Evolutionary conservation across 352 stramenopile genomes (phyloP).

Genomic region (Achlya hypogyna): DNA sequence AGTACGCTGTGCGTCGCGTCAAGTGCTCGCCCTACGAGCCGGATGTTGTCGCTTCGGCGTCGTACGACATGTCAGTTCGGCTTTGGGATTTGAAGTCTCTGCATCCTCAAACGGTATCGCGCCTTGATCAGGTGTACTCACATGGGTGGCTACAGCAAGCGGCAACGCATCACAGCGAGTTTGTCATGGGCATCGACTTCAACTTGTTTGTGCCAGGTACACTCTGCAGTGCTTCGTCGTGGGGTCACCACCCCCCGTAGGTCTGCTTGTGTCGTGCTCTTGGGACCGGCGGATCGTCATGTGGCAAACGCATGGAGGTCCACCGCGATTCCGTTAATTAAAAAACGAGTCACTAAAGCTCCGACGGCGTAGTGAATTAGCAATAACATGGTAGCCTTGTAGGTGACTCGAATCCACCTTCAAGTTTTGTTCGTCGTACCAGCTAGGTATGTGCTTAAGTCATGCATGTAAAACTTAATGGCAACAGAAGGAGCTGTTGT

Average conservation of each 20-base stretch:
- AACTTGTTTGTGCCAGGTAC: slow-evolving; percentile 49
- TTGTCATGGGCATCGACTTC: slow-evolving; percentile 81
- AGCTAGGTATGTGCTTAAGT: too few relatives aligned
- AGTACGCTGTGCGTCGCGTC: slow-evolving; percentile 70
- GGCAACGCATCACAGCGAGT: slow-evolving; percentile 77
- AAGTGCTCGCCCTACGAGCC: slow-evolving; percentile 81
- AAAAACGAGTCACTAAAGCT: too few relatives aligned
- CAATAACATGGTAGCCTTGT: too few relatives aligned
- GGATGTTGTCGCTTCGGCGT: slow-evolving; percentile 72
- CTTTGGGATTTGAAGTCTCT: slow-evolving; percentile 81
- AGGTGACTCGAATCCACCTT: too few relatives aligned
- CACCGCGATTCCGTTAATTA: slow-evolving; percentile 25
- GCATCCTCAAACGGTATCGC: slow-evolving; percentile 29
- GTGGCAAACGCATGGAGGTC: slow-evolving; percentile 75
- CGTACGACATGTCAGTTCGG: slow-evolving; percentile 87
- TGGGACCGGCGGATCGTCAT: slow-evolving; percentile 68
- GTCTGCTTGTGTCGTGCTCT: slow-evolving; percentile 62
- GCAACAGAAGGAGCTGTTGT: too few relatives aligned
- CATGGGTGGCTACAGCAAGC: slow-evolving; percentile 35
- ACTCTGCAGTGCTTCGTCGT: not conserved
- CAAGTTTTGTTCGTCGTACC: too few relatives aligned
- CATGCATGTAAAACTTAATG: too few relatives aligned
- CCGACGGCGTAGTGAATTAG: too few relatives aligned
- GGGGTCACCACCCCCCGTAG: slow-evolving; percentile 22
- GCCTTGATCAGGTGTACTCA: not conserved